These are phyloP conservation scores for Hypoxylon sp. DNA, from an alignment of 2,329 filamentous ascomycete genomes.

Conservation along the genomic window DNA sequence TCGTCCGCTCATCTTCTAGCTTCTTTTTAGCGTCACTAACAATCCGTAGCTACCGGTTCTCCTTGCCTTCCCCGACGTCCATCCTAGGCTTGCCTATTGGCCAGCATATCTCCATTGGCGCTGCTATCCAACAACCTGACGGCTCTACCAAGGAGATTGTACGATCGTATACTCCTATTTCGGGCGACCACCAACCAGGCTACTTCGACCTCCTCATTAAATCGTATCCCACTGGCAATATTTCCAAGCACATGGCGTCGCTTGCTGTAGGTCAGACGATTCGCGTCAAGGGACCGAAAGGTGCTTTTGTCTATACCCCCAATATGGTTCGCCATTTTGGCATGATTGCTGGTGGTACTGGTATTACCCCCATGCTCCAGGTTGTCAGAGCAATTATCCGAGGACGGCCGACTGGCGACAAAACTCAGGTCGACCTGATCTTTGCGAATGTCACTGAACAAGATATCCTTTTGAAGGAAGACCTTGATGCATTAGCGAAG, in stretches of 20 bases:
- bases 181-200: constrained; percentile 88
- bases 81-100: constrained; percentile 97
- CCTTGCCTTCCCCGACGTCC: constrained; percentile 80
- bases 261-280: constrained; percentile 88
- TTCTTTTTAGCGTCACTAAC: constrained; percentile 12
- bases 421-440: constrained; percentile 91
- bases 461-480: constrained; percentile 94
- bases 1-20: constrained; percentile 54
- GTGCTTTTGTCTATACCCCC: constrained; percentile 96
- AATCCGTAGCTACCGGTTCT: constrained; percentile 86
- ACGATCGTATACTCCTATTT: constrained; percentile 93
- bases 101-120: constrained; percentile 97
- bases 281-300: constrained; percentile 94
- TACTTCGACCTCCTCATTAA: constrained; percentile 98
- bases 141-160: constrained; percentile 86
- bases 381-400: constrained; percentile 91
- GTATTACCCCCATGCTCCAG: constrained; percentile 99
- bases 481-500: constrained; percentile 83
- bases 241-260: constrained; percentile 90
- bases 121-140: constrained; percentile 76
- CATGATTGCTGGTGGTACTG: constrained; percentile 98
- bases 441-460: constrained; percentile 96
- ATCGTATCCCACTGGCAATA: constrained; percentile 97
- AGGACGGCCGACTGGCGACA: constrained; percentile 83
- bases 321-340: constrained; percentile 98